A percentile compares a stretch with the other conserved stretches of the same genome.
Evolutionary conservation across 2,329 filamentous ascomycete genomes (phyloP).

Genomic region (Periglandula ipomoeae): DNA sequence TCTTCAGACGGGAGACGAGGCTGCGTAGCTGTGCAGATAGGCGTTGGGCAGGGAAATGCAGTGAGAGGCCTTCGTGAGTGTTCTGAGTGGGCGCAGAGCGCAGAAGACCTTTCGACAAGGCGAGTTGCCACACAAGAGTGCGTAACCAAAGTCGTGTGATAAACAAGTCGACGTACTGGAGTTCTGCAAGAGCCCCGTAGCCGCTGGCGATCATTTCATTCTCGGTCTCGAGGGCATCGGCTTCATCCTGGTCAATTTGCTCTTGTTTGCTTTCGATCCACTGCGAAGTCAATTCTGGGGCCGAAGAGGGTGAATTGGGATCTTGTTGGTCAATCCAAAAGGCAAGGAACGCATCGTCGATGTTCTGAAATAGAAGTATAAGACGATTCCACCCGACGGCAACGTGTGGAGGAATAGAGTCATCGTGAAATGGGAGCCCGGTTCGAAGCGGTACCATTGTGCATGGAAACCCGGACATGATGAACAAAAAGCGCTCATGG

Average conservation of each 20-base stretch:
- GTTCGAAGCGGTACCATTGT: slow-evolving; percentile 23
- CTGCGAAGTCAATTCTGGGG: slow-evolving; percentile 21
- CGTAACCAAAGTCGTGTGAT: slow-evolving; percentile 32
- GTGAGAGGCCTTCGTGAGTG: slow-evolving; percentile 27
- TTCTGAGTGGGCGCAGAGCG: slow-evolving; percentile 22
- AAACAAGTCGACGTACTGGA: slow-evolving; percentile 32
- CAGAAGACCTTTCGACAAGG: slow-evolving; percentile 29
- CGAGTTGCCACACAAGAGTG: slow-evolving; percentile 32
- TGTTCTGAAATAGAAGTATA: slow-evolving; percentile 26
- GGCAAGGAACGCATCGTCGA: slow-evolving; percentile 29
- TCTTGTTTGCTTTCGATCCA: slow-evolving; percentile 33
- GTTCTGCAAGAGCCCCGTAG: slow-evolving; percentile 22
- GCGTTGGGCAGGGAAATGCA: slow-evolving; percentile 29
- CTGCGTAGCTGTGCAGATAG: slow-evolving; percentile 29
- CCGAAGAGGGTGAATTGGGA: slow-evolving; percentile 6
- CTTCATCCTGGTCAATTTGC: slow-evolving; percentile 29
- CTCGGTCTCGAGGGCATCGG: slow-evolving; percentile 20
- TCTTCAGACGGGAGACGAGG: slow-evolving; percentile 26
- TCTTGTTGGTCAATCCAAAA: slow-evolving; percentile 26
- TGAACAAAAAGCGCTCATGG: slow-evolving; percentile 38
- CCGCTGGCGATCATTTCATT: slow-evolving; percentile 17
- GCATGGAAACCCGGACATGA: slow-evolving; percentile 37
- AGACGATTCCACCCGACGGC: slow-evolving; percentile 28
- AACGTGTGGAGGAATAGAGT: slow-evolving; percentile 25
- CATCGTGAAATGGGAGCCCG: slow-evolving; percentile 22